Conservation (phyloP, 2,329 filamentous ascomycete genomes). For the Neopestalotiopsis rosae region DNA sequence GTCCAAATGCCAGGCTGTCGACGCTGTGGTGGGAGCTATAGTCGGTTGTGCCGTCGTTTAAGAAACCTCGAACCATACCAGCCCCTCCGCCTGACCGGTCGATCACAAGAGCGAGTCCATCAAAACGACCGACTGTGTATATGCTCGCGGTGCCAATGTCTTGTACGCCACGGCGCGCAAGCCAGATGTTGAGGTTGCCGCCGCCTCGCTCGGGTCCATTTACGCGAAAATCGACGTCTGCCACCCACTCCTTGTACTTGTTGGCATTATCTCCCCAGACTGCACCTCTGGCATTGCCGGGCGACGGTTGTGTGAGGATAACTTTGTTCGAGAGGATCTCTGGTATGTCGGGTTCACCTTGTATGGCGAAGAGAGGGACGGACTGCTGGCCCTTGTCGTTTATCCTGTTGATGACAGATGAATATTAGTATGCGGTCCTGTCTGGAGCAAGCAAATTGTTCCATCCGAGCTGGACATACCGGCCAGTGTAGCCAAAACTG, state of each 20-base stretch:
- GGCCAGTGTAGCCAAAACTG: slow-evolving; percentile 76
- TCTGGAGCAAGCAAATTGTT: not conserved
- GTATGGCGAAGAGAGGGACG: slow-evolving; percentile 60
- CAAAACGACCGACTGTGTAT: slow-evolving; percentile 84
- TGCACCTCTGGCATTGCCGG: slow-evolving; percentile 83
- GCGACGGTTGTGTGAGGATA: slow-evolving; percentile 86
- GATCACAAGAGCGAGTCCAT: slow-evolving; percentile 86
- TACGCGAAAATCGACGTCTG: slow-evolving; percentile 86
- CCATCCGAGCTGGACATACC: slow-evolving; percentile 46
- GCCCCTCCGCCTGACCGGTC: slow-evolving; percentile 80
- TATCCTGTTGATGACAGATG: slow-evolving; percentile 47
- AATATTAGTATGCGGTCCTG: not conserved
- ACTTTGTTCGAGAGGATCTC: slow-evolving; percentile 85
- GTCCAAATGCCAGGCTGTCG: slow-evolving; percentile 88
- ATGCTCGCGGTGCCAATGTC: slow-evolving; percentile 75
- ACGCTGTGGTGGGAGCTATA: slow-evolving; percentile 78
- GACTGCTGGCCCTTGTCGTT: slow-evolving; percentile 61
- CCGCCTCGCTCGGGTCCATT: slow-evolving; percentile 83
- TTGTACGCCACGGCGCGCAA: slow-evolving; percentile 71
- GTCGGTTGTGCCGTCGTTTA: slow-evolving; percentile 88
- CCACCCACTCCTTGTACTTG: slow-evolving; percentile 74
- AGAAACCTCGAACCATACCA: slow-evolving; percentile 86
- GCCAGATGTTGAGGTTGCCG: slow-evolving; percentile 95
- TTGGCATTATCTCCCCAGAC: slow-evolving; percentile 76
- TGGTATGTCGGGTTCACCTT: slow-evolving; percentile 59